Conservation (phyloP, 2,329 filamentous ascomycete genomes). For the Nectriaceae sp. region DNA sequence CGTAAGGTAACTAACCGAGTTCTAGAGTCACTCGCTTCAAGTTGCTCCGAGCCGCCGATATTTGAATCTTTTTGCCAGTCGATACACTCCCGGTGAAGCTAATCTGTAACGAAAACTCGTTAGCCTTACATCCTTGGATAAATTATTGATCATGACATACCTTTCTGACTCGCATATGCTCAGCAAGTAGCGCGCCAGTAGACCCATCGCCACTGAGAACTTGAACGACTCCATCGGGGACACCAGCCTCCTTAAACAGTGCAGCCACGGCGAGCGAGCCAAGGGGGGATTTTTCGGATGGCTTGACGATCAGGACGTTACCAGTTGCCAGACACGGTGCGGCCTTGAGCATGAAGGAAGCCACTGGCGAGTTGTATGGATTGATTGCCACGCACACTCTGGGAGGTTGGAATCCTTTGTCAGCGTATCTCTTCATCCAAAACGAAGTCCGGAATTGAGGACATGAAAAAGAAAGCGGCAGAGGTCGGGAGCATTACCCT, state of each 20-base stretch:
- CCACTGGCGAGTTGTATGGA: neutral
- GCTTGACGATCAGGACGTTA: slow-evolving; percentile 46
- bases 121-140: neutral
- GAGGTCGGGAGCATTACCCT: too few relatives aligned
- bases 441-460: neutral
- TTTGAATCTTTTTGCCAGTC: neutral
- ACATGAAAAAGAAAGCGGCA: too few relatives aligned
- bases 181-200: slow-evolving; percentile 27
- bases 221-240: slow-evolving; percentile 46
- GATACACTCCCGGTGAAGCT: neutral
- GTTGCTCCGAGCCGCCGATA: neutral
- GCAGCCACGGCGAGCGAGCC: slow-evolving; percentile 34
- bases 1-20: neutral
- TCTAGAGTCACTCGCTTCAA: neutral
- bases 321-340: slow-evolving; percentile 44
- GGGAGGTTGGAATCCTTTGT: too few relatives aligned
- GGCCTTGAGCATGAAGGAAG: slow-evolving; percentile 30
- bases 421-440: neutral
- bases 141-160: neutral
- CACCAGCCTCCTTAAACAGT: slow-evolving; percentile 41
- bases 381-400: neutral
- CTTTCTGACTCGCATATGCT: slow-evolving; percentile 23
- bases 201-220: slow-evolving; percentile 43
- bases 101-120: neutral
- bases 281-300: slow-evolving; percentile 45